Conservation (phyloP, 2,329 filamentous ascomycete species). For the Cadophora sp. region DNA sequence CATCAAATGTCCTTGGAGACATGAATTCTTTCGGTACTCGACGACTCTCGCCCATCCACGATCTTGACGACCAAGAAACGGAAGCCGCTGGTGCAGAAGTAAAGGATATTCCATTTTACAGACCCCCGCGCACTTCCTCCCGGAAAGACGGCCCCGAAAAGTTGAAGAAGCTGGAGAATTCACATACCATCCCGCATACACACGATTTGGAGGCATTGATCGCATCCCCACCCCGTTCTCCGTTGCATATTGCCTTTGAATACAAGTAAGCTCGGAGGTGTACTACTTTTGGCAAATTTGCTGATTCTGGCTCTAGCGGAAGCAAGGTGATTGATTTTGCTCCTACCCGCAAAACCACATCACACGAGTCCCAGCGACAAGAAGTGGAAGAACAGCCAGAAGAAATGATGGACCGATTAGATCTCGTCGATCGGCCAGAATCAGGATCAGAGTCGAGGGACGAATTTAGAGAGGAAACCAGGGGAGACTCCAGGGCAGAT, state of each 20-base stretch:
- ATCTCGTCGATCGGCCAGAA: conserved; percentile 12
- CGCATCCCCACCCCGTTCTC: conserved; percentile 6
- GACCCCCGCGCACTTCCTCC: conserved; percentile 20
- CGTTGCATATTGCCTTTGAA: conserved; percentile 1
- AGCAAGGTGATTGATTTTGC: conserved; percentile 17
- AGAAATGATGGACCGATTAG: conserved; percentile 13
- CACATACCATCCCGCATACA: conserved; percentile 11
- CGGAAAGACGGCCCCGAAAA: conserved; percentile 12
- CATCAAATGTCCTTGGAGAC: conserved; percentile 17
- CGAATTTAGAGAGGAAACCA: conserved; percentile 3
- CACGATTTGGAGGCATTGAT: conserved; percentile 27
- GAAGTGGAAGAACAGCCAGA: conserved; percentile 2
- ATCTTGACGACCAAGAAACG: conserved; percentile 30
- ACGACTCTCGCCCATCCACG: conserved; percentile 32
- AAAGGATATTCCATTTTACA: conserved; percentile 37
- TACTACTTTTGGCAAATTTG: background rate
- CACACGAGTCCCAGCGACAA: background rate
- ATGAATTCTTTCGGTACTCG: conserved; percentile 28
- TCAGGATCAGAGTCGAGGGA: conserved; percentile 11
- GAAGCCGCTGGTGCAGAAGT: conserved; percentile 35
- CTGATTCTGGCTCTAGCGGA: background rate
- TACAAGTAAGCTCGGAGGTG: conserved; percentile 1
- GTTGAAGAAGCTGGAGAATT: conserved; percentile 10
- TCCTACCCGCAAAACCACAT: background rate
- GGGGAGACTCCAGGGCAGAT: background rate